phyloP scores from a whole-genome alignment of 257 asterid genomes.

The Solanum peruvianum region DNA sequence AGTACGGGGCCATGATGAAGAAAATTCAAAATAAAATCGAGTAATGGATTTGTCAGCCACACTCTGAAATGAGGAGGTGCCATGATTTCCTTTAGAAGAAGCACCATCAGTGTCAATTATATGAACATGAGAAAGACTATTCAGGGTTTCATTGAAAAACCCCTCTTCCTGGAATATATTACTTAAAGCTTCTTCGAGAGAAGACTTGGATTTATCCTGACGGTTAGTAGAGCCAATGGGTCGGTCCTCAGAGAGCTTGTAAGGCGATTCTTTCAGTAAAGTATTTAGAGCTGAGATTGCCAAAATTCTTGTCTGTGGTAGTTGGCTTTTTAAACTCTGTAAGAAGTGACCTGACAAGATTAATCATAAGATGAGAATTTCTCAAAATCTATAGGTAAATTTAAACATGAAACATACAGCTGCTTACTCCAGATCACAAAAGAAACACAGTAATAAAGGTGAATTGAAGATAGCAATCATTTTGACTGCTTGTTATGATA shows the following conservation, averaged over 20 bases:
- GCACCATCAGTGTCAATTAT: slow-evolving; percentile 65
- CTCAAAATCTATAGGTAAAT: neutral
- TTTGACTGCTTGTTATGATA: neutral
- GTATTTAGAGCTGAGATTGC: slow-evolving; percentile 96
- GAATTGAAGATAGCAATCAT: neutral
- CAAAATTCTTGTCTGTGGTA: slow-evolving; percentile 95
- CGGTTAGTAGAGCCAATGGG: slow-evolving; percentile 15
- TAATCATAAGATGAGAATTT: slow-evolving; percentile 7
- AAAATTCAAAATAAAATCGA: slow-evolving; percentile 90
- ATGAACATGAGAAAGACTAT: slow-evolving; percentile 90
- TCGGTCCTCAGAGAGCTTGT: slow-evolving; percentile 46
- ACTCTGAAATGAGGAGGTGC: slow-evolving; percentile 72
- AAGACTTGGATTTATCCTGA: slow-evolving; percentile 46
- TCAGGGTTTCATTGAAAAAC: slow-evolving; percentile 69
- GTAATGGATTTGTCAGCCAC: slow-evolving; percentile 89
- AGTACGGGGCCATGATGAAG: slow-evolving; percentile 99
- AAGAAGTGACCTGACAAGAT: slow-evolving; percentile 76
- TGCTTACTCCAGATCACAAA: neutral
- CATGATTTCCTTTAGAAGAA: slow-evolving; percentile 68
- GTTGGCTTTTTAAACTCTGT: slow-evolving; percentile 93
- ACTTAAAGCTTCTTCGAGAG: slow-evolving; percentile 78
- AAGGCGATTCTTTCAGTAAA: slow-evolving; percentile 90
- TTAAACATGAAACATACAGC: neutral
- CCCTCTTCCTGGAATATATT: slow-evolving; percentile 84
- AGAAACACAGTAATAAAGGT: neutral